Conservation (phyloP, 1,284 basidiomycete genomes). For the Thelephora terrestris region DNA sequence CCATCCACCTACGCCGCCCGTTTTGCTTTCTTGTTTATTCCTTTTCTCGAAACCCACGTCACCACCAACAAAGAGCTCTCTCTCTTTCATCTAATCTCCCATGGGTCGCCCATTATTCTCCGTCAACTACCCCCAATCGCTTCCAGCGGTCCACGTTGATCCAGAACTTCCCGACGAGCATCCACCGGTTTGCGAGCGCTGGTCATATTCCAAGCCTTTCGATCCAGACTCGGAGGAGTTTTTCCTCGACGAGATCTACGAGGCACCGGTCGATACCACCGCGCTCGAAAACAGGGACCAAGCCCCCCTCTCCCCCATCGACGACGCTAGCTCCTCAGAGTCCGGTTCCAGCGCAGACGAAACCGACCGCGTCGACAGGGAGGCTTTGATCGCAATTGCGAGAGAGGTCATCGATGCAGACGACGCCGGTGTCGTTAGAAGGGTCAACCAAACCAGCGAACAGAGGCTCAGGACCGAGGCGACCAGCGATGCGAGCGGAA, state of each 20-base stretch:
- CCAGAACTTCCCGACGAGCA: constrained; percentile 28
- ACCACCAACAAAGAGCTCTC: neutral
- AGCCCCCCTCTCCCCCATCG: constrained; percentile 11
- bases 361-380: constrained; percentile 5
- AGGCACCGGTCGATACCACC: constrained; percentile 46
- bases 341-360: constrained; percentile 21
- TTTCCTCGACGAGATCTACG: constrained; percentile 48
- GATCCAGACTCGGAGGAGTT: constrained; percentile 78
- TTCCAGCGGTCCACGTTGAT: constrained; percentile 38
- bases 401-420: neutral
- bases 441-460: neutral
- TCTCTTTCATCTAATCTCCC: constrained; percentile 1
- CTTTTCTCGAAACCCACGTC: neutral
- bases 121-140: constrained; percentile 23
- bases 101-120: constrained; percentile 70
- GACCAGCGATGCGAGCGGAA: neutral
- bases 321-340: constrained; percentile 16
- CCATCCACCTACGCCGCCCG: neutral
- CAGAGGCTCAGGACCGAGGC: neutral
- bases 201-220: constrained; percentile 58
- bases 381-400: neutral
- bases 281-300: constrained; percentile 9
- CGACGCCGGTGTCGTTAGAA: neutral
- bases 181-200: constrained; percentile 37
- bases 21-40: neutral